Percentiles rank a stretch among this genome's conserved stretches.
phyloP scores from a whole-genome alignment of 805 yeast genomes.

The Suhomyces emberorum region DNA sequence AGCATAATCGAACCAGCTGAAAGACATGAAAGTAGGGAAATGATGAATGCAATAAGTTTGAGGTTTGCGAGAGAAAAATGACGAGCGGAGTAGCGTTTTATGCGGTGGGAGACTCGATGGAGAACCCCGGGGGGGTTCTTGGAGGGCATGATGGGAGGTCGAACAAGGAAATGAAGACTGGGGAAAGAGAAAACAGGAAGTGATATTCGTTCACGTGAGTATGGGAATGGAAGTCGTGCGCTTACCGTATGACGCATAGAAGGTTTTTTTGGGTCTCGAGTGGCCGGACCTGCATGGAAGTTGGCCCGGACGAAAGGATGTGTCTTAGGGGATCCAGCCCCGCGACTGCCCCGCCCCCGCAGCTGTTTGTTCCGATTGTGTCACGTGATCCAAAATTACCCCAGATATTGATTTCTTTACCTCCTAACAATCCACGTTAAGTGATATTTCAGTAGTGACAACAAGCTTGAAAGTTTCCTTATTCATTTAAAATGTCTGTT shows the following conservation, averaged over 20 bases:
- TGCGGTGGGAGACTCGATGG: conserved; percentile 36
- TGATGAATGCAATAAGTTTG: conserved; percentile 49
- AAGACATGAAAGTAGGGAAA: conserved; percentile 63
- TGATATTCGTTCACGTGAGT: not conserved
- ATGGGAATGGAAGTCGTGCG: not conserved
- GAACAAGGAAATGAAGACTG: not conserved
- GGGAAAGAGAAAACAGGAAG: not conserved
- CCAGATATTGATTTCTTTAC: no score
- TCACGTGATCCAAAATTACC: no score
- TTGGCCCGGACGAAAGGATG: not conserved
- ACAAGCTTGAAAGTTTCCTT: no score
- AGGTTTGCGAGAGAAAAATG: conserved; percentile 42
- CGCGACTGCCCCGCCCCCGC: no score
- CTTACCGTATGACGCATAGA: not conserved
- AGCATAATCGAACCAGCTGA: conserved; percentile 80
- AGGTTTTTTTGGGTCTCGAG: no score
- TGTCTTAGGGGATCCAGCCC: no score
- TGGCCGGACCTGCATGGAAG: no score
- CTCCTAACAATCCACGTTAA: no score
- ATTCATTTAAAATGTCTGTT: no score
- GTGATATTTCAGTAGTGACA: no score
- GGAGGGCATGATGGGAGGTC: not conserved
- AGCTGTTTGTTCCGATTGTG: no score
- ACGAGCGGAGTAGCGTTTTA: conserved; percentile 41
- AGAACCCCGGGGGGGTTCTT: not conserved